Percentiles rank a stretch among this genome's conserved stretches.
Evolutionary conservation across 306 rosid species (phyloP).

Genomic region (Pyrus communis): DNA sequence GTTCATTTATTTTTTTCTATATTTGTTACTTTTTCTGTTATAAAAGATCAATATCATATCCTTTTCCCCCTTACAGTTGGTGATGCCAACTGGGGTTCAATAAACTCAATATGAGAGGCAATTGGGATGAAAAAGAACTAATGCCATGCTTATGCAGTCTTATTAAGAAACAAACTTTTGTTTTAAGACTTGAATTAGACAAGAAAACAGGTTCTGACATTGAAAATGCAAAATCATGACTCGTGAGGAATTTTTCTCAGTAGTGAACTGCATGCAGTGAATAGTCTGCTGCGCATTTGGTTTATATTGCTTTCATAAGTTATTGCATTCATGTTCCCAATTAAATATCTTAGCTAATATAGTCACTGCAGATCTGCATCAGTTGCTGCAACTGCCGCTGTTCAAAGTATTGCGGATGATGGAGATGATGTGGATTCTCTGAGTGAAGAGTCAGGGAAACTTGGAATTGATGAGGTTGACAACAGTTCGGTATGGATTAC

Average conservation of each 20-base stretch:
- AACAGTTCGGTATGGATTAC: conserved; percentile 70
- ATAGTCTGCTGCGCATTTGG: not conserved
- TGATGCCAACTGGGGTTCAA: not conserved
- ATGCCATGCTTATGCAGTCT: not conserved
- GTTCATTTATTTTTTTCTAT: not conserved
- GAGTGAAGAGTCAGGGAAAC: conserved; percentile 45
- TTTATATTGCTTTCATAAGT: not conserved
- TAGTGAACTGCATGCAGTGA: not conserved
- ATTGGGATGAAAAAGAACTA: not conserved
- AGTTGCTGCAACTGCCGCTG: conserved; percentile 56
- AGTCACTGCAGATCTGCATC: conserved; percentile 65
- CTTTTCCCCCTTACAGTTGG: not conserved
- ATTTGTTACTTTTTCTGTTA: not conserved
- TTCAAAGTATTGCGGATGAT: conserved; percentile 41
- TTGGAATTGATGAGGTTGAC: conserved; percentile 47
- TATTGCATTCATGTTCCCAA: not conserved
- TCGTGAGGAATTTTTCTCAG: not conserved
- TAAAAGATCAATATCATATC: not conserved
- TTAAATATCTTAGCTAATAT: not conserved
- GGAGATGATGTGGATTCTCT: conserved; percentile 46
- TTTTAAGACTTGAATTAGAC: not conserved
- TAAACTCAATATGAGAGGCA: not conserved
- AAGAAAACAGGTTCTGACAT: not conserved
- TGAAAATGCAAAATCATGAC: not conserved
- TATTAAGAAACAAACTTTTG: not conserved